Conservation (phyloP, 345 rosid genomes). For the Heritiera littoralis region DNA sequence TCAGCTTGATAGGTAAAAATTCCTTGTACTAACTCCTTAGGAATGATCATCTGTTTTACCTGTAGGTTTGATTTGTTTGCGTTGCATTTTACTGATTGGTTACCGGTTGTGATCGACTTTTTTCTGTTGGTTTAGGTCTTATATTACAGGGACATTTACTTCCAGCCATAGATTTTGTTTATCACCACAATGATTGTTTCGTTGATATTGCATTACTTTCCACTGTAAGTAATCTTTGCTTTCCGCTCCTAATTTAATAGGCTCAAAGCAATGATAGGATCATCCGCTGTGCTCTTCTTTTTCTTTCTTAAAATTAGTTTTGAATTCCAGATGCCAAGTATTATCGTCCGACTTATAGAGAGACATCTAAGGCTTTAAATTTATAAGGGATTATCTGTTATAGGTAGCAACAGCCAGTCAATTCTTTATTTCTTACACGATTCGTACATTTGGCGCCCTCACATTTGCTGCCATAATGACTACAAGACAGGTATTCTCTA, state of each 20-base stretch:
- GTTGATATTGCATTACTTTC: constrained; percentile 76
- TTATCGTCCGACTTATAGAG: neutral
- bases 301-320: neutral
- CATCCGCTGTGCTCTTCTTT: neutral
- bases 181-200: constrained; percentile 74
- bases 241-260: constrained; percentile 9
- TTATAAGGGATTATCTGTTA: constrained; percentile 16
- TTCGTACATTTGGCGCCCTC: constrained; percentile 92
- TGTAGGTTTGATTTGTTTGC: neutral
- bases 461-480: constrained; percentile 94
- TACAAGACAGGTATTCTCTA: constrained; percentile 76
- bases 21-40: constrained; percentile 1
- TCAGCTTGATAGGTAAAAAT: constrained; percentile 73
- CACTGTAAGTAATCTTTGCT: constrained; percentile 51
- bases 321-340: neutral
- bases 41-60: neutral
- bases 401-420: constrained; percentile 96
- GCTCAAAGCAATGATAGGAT: neutral
- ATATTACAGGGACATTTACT: constrained; percentile 75
- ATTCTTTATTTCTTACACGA: constrained; percentile 90
- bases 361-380: neutral
- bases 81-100: constrained; percentile 22
- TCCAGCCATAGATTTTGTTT: constrained; percentile 71
- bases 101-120: neutral
- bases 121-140: constrained; percentile 54